Evolutionary conservation across 1,284 basidiomycete species (phyloP).

Genomic region (Ustilago bromivora): DNA sequence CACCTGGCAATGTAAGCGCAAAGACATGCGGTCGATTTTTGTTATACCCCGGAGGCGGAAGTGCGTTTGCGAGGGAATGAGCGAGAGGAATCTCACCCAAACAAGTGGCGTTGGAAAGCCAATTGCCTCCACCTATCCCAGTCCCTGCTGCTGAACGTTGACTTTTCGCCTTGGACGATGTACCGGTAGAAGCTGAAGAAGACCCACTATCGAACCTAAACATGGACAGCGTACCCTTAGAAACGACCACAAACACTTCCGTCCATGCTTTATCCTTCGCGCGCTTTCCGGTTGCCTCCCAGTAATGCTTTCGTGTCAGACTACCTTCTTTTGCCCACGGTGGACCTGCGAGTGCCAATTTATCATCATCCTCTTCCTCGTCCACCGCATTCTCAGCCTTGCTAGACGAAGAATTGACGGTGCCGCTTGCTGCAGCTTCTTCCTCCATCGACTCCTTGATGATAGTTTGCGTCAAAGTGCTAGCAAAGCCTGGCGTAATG

Average conservation of each 20-base stretch:
- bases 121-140: slow-evolving; percentile 92
- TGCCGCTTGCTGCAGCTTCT: slow-evolving; percentile 72
- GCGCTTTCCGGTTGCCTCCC: slow-evolving; percentile 84
- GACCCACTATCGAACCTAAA: slow-evolving; percentile 72
- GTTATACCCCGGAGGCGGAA: slow-evolving; percentile 92
- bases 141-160: slow-evolving; percentile 2
- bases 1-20: slow-evolving; percentile 88
- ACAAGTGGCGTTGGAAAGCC: slow-evolving; percentile 87
- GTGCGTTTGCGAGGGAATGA: slow-evolving; percentile 86
- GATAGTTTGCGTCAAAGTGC: slow-evolving; percentile 93
- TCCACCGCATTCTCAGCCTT: slow-evolving; percentile 14
- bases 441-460: slow-evolving; percentile 94
- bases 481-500: slow-evolving; percentile 87
- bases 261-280: slow-evolving; percentile 86
- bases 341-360: slow-evolving; percentile 90
- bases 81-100: slow-evolving; percentile 85
- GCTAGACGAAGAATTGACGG: slow-evolving; percentile 71
- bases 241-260: slow-evolving; percentile 94
- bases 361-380: slow-evolving; percentile 77
- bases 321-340: slow-evolving; percentile 99
- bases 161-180: slow-evolving; percentile 7
- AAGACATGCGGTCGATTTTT: slow-evolving; percentile 90
- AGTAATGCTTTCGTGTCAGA: slow-evolving; percentile 91
- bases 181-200: slow-evolving; percentile 5
- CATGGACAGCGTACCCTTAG: slow-evolving; percentile 92